Percentiles rank a stretch among this genome's conserved stretches.
Conservation (phyloP, 2,329 filamentous ascomycete genomes). For the Colletotrichum spinosum region DNA sequence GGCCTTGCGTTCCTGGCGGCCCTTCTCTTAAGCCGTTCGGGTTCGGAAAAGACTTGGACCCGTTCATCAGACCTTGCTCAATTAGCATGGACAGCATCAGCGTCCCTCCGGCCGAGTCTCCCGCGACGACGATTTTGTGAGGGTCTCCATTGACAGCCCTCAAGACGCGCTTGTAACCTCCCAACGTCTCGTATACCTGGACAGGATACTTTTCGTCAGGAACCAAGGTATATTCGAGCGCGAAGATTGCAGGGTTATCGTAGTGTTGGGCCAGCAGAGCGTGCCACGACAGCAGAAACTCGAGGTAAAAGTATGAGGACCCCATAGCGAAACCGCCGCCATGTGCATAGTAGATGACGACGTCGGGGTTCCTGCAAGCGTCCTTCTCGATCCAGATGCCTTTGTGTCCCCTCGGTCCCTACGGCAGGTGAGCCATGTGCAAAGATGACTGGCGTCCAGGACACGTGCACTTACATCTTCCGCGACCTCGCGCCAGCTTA, state of each 20-base stretch:
- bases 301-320: slow-evolving; percentile 84
- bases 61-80: slow-evolving; percentile 65
- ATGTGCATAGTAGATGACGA: slow-evolving; percentile 86
- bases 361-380: slow-evolving; percentile 71
- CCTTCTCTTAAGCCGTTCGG: slow-evolving; percentile 21
- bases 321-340: slow-evolving; percentile 89
- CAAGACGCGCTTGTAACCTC: slow-evolving; percentile 78
- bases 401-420: slow-evolving; percentile 49
- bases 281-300: slow-evolving; percentile 82
- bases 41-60: slow-evolving; percentile 34
- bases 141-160: slow-evolving; percentile 64
- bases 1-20: slow-evolving; percentile 29
- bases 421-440: slow-evolving; percentile 3
- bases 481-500: slow-evolving; percentile 69
- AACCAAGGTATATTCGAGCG: slow-evolving; percentile 83
- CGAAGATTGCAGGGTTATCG: slow-evolving; percentile 81
- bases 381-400: slow-evolving; percentile 79
- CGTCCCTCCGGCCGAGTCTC: slow-evolving; percentile 84
- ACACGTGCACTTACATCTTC: slow-evolving; percentile 54
- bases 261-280: slow-evolving; percentile 75
- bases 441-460: neutral
- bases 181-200: slow-evolving; percentile 76
- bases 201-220: slow-evolving; percentile 79
- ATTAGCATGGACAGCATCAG: slow-evolving; percentile 80
- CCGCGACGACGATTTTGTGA: slow-evolving; percentile 75